Evolutionary conservation across 2,329 filamentous ascomycete genomes (phyloP), one percentile per base, ranked within the genome.

Genomic region (Aspergillus ibericus): DNA sequence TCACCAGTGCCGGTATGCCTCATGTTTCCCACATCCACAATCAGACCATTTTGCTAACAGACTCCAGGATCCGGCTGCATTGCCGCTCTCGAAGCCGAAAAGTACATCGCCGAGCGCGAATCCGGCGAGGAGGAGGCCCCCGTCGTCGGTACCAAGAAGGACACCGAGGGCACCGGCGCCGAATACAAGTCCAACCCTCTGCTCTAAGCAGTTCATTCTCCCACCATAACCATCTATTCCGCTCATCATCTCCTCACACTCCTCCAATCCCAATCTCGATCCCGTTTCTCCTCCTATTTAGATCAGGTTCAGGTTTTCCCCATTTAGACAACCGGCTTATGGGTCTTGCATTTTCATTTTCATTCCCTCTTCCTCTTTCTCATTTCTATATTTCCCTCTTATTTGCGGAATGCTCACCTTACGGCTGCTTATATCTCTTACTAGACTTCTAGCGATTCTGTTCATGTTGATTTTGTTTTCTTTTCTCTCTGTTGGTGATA

Each of bases 51-150:
- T 25, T 25, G 16, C 65, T 73, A 58, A 72, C 67, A 44, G 69
- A 61, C 44, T 12, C 53, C 64, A 93, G 91, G 93, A 60, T 92
- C 93, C 61, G 95, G 95, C 63, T 99, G 95, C 78, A 89, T 97
- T 81, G 95, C 95, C 54, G 95, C 93, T 10, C 85, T 99, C 55
- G 95, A 99, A 73, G 93, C 93, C 9, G 95, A 99, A 80, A 96
- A 96, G 77, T 97, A 85, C 81, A 81, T 99, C 55, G 83, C 90
- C 5, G 93, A 97, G 71, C 78, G 83, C 50, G 91, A 93, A 59
- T 73, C 76, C 5, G 78, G 81, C 67, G 82, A 81, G 63, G 78
- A 80, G 61, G 82, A 81, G 64, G 78, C 80, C 61, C 79, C 77
- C 55, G 77, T 75, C 18, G 65, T 67, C 48, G 63, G 63, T 32